Conservation (phyloP, 2,329 filamentous ascomycete species). For the Xylaria sp. region DNA sequence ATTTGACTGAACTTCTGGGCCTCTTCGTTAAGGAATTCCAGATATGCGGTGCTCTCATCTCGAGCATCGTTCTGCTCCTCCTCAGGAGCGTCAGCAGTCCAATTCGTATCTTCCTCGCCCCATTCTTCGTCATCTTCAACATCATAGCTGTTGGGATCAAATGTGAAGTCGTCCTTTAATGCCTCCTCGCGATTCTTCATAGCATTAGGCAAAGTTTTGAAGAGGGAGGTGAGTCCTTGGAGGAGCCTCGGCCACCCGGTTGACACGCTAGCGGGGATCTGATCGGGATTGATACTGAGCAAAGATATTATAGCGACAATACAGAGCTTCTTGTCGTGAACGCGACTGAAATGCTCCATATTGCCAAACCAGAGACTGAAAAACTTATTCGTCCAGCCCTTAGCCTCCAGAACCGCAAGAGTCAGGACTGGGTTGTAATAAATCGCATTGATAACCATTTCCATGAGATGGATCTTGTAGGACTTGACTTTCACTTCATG, state of each 20-base stretch:
- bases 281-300: constrained; percentile 79
- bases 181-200: constrained; percentile 93
- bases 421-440: constrained; percentile 94
- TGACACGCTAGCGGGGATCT: constrained; percentile 91
- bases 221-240: constrained; percentile 86
- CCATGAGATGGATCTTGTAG: constrained; percentile 95
- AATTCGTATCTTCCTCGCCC: constrained; percentile 83
- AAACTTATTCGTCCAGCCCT: constrained; percentile 98
- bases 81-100: constrained; percentile 78
- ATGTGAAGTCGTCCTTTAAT: constrained; percentile 85
- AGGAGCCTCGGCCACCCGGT: constrained; percentile 94
- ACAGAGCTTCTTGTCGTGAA: constrained; percentile 98
- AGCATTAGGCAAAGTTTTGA: constrained; percentile 88
- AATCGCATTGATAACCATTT: constrained; percentile 97
- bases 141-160: constrained; percentile 69
- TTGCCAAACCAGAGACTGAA: constrained; percentile 98
- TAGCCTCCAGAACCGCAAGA: constrained; percentile 86
- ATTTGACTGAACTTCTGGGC: constrained; percentile 85
- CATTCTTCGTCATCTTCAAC: constrained; percentile 82
- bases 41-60: constrained; percentile 92
- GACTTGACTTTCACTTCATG: constrained; percentile 89
- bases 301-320: constrained; percentile 93
- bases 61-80: constrained; percentile 75
- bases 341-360: constrained; percentile 91
- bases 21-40: constrained; percentile 96